These are phyloP conservation scores for Panicum virgatum DNA, from an alignment of 202 grass and related monocot species.

Conservation along the genomic window DNA sequence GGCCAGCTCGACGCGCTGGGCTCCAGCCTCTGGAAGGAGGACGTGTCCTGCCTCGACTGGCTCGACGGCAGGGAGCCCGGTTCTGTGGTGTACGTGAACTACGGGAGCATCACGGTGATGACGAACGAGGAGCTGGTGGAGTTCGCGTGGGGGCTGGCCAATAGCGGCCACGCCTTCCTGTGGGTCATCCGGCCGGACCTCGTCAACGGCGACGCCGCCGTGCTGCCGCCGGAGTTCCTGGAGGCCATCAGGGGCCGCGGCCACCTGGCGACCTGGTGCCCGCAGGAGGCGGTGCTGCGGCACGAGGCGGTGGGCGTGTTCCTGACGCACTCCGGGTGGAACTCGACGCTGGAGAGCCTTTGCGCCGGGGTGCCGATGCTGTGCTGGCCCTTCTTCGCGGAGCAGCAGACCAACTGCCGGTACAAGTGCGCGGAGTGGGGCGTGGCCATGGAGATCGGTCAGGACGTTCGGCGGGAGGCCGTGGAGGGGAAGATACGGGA, in stretches of 20 bases:
- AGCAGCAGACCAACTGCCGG: slow-evolving; percentile 68
- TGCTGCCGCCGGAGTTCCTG: slow-evolving; percentile 62
- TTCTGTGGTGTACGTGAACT: slow-evolving; percentile 64
- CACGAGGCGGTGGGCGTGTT: slow-evolving; percentile 62
- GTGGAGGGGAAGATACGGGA: slow-evolving; percentile 58
- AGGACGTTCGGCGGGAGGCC: slow-evolving; percentile 50
- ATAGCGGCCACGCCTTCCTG: slow-evolving; percentile 51
- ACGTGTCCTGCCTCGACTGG: slow-evolving; percentile 43
- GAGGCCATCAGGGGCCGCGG: slow-evolving; percentile 43
- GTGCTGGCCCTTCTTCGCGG: slow-evolving; percentile 59
- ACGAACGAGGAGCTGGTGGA: slow-evolving; percentile 57
- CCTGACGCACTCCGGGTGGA: slow-evolving; percentile 78
- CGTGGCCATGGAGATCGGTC: slow-evolving; percentile 59
- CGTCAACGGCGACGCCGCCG: slow-evolving; percentile 51
- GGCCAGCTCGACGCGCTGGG: slow-evolving; percentile 26
- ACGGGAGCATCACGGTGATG: slow-evolving; percentile 70
- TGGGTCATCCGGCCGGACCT: slow-evolving; percentile 70
- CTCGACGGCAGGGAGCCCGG: slow-evolving; percentile 42
- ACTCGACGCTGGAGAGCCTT: slow-evolving; percentile 69
- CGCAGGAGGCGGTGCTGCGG: slow-evolving; percentile 59
- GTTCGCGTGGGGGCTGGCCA: slow-evolving; percentile 61
- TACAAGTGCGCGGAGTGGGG: slow-evolving; percentile 59
- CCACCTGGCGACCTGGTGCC: slow-evolving; percentile 65
- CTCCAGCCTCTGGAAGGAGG: slow-evolving; percentile 69
- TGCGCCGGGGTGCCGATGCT: slow-evolving; percentile 62